Evolutionary conservation across 441 rosid species (phyloP).

Genomic region (Theobroma grandiflorum): DNA sequence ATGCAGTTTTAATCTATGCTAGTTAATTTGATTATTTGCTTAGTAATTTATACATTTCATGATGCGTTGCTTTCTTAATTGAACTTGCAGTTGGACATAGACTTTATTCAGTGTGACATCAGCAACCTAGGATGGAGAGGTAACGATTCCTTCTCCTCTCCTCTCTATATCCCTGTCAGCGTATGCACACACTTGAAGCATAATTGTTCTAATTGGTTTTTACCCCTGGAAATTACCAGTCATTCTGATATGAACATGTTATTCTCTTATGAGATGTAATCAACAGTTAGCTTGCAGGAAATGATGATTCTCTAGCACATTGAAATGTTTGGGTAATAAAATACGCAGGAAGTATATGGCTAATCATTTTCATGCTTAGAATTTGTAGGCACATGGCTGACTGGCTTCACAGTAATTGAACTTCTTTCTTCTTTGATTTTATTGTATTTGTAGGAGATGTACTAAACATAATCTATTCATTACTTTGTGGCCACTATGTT

Average conservation of each 20-base stretch:
- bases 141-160: slow-evolving; percentile 30
- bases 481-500: neutral
- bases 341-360: neutral
- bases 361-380: neutral
- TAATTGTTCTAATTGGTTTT: neutral
- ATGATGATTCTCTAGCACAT: neutral
- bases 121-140: slow-evolving; percentile 74
- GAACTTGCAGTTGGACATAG: slow-evolving; percentile 75
- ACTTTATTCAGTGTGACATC: slow-evolving; percentile 80
- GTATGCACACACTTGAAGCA: neutral
- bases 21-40: neutral
- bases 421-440: slow-evolving; percentile 9
- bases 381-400: neutral
- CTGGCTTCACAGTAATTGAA: neutral
- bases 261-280: neutral
- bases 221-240: neutral
- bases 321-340: neutral
- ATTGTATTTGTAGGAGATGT: neutral
- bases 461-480: neutral
- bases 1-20: neutral
- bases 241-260: neutral
- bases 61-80: slow-evolving; percentile 24
- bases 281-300: neutral
- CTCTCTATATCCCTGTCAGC: neutral
- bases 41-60: neutral